Evolutionary conservation across 768 basidiomycete genomes (phyloP).

Genomic region (Phlebiopsis gigantea): DNA sequence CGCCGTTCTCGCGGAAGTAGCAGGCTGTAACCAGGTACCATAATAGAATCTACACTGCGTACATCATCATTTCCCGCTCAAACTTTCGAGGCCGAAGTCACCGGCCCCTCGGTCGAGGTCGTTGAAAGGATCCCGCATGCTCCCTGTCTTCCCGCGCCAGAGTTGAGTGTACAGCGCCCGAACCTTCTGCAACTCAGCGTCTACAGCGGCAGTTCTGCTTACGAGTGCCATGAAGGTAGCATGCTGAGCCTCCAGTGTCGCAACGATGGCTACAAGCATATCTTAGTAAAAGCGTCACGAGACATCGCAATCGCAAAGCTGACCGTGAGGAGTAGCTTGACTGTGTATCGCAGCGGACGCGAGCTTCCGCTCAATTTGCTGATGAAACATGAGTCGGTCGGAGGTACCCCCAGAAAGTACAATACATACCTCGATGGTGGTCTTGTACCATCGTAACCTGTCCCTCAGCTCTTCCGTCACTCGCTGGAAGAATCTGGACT

Average conservation of each 20-base stretch:
- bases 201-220: constrained; percentile 66
- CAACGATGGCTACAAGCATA: constrained; percentile 51
- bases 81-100: constrained; percentile 46
- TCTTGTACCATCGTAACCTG: constrained; percentile 71
- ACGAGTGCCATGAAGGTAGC: constrained; percentile 73
- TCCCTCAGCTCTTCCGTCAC: constrained; percentile 70
- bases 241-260: constrained; percentile 78
- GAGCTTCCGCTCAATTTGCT: constrained; percentile 84
- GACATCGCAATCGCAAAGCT: constrained; percentile 7
- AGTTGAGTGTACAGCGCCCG: constrained; percentile 71
- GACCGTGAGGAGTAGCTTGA: constrained; percentile 74
- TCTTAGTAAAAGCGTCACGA: background rate
- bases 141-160: constrained; percentile 77
- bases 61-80: constrained; percentile 22
- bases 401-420: background rate
- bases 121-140: constrained; percentile 79
- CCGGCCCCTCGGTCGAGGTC: constrained; percentile 33
- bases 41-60: background rate
- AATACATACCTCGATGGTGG: constrained; percentile 64
- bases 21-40: background rate
- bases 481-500: constrained; percentile 61
- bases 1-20: background rate
- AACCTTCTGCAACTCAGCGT: constrained; percentile 72
- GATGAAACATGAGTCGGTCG: background rate
- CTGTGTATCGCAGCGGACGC: constrained; percentile 58